A percentile compares a stretch with the other conserved stretches of the same genome.
These are phyloP conservation scores for Anethum foeniculum DNA, from an alignment of 140 eudicot genomes.

Conservation along the genomic window DNA sequence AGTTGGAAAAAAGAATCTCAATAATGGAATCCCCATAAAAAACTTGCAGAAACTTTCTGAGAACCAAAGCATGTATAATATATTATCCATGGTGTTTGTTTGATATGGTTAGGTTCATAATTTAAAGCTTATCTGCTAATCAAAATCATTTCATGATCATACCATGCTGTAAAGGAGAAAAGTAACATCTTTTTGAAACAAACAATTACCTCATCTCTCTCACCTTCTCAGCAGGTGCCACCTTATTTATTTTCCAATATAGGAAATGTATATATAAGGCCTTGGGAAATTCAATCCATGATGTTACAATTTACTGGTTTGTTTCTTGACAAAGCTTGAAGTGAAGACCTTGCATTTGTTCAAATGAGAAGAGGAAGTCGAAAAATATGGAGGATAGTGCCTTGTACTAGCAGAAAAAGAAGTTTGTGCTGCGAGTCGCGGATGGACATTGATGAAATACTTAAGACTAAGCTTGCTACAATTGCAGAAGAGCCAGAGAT, in stretches of 20 bases:
- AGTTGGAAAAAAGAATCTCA: neutral
- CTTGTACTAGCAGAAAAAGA: slow-evolving; percentile 27
- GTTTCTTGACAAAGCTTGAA: neutral
- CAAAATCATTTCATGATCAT: slow-evolving; percentile 6
- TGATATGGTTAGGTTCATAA: slow-evolving; percentile 10
- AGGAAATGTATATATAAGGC: neutral
- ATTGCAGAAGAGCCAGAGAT: slow-evolving; percentile 27
- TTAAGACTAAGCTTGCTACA: slow-evolving; percentile 29
- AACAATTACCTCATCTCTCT: neutral
- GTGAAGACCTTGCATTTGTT: neutral
- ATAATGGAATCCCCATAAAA: neutral
- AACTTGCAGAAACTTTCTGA: neutral
- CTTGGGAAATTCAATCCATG: neutral
- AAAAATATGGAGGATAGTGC: slow-evolving; percentile 32
- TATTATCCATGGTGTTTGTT: slow-evolving; percentile 15
- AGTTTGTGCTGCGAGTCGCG: slow-evolving; percentile 21
- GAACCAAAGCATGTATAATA: neutral
- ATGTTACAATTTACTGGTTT: neutral
- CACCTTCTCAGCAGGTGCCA: slow-evolving; percentile 8
- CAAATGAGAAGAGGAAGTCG: slow-evolving; percentile 24
- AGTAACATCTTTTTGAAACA: neutral
- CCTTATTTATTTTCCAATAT: neutral
- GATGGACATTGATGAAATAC: slow-evolving; percentile 33
- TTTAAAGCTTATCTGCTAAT: neutral
- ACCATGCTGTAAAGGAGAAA: slow-evolving; percentile 14